A percentile compares a stretch with the other conserved stretches of the same genome.
phyloP scores from a whole-genome alignment of 768 basidiomycete species.

The Boletus sp. region DNA sequence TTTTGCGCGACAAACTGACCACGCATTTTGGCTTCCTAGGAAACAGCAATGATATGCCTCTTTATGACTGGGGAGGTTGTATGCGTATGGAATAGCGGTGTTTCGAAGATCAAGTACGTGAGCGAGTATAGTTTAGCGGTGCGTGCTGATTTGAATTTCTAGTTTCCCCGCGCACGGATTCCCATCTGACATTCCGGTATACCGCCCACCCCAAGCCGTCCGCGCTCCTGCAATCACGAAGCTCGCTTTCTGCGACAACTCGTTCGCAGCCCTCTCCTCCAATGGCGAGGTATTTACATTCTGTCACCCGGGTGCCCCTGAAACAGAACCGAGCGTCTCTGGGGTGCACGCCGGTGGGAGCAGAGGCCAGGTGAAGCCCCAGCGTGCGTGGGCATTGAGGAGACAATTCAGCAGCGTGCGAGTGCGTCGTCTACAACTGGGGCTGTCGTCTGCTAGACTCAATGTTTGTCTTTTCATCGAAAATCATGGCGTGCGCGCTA shows the following conservation, averaged over 20 bases:
- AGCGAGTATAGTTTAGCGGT: not conserved
- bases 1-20: not conserved
- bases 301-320: conserved; percentile 38
- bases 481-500: not conserved
- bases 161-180: conserved; percentile 79
- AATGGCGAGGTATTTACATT: conserved; percentile 94
- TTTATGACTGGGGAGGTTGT: conserved; percentile 78
- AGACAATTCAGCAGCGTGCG: conserved; percentile 84
- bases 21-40: conserved; percentile 43
- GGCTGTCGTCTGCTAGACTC: not conserved
- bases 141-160: not conserved
- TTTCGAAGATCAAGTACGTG: conserved; percentile 69
- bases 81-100: conserved; percentile 74
- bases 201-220: conserved; percentile 76
- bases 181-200: conserved; percentile 64
- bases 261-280: conserved; percentile 77
- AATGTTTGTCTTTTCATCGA: not conserved
- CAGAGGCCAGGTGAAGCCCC: conserved; percentile 56
- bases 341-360: conserved; percentile 16
- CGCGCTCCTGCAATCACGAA: conserved; percentile 73
- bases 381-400: conserved; percentile 86
- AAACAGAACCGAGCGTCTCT: conserved; percentile 19
- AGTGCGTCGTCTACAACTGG: conserved; percentile 36
- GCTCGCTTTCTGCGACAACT: conserved; percentile 72
- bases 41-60: conserved; percentile 79